Evolutionary conservation across 306 rosid genomes (phyloP).

Genomic region (apple (Malus domestica)): DNA sequence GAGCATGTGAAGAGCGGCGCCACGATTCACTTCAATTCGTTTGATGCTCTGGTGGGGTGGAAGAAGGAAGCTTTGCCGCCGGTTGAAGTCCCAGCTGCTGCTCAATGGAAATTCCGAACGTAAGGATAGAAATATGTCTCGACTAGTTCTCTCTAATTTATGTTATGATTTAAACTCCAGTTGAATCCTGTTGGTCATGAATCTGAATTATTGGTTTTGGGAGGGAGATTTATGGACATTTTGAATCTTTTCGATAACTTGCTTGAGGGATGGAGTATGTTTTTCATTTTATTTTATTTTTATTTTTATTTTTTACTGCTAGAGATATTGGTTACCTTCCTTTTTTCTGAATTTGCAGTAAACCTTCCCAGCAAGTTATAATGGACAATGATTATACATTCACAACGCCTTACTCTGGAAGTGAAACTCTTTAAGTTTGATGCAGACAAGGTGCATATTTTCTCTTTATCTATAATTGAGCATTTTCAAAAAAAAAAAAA

Average conservation of each 20-base stretch:
- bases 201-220: neutral
- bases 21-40: slow-evolving; percentile 73
- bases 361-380: slow-evolving; percentile 79
- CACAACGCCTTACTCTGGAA: slow-evolving; percentile 89
- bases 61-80: slow-evolving; percentile 93
- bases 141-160: neutral
- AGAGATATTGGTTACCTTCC: slow-evolving; percentile 9
- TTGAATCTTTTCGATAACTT: neutral
- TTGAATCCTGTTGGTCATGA: neutral
- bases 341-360: slow-evolving; percentile 52
- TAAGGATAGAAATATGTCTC: neutral
- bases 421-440: slow-evolving; percentile 49
- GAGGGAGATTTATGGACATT: neutral
- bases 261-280: neutral
- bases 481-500: neutral
- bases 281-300: neutral
- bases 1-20: slow-evolving; percentile 66
- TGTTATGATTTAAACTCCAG: neutral
- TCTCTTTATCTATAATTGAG: neutral
- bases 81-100: slow-evolving; percentile 97
- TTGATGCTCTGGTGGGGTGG: slow-evolving; percentile 90
- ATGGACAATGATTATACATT: slow-evolving; percentile 92
- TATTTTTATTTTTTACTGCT: neutral
- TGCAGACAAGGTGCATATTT: slow-evolving; percentile 43
- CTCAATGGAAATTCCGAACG: slow-evolving; percentile 93